Evolutionary conservation across 257 asterid genomes (phyloP).

Genomic region (Pogostemon cablin): DNA sequence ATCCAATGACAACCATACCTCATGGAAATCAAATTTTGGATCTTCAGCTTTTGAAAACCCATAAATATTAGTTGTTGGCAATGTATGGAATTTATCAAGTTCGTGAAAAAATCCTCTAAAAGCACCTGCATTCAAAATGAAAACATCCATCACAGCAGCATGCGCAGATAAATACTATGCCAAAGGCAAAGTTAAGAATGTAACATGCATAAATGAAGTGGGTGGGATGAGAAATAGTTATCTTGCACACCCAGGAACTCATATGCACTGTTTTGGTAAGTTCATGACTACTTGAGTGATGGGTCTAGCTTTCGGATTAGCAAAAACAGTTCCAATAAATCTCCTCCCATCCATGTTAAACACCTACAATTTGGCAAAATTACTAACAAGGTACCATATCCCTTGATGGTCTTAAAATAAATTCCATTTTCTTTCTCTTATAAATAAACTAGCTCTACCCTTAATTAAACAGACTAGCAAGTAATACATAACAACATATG

Average conservation of each 20-base stretch:
- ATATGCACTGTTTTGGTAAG: conserved; percentile 80
- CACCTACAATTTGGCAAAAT: conserved; percentile 51
- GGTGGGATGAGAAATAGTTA: conserved; percentile 10
- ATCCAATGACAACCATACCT: conserved; percentile 52
- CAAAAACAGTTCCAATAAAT: conserved; percentile 69
- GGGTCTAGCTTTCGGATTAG: conserved; percentile 47
- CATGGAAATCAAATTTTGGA: conserved; percentile 82
- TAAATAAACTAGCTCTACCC: not conserved
- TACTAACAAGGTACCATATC: conserved; percentile 1
- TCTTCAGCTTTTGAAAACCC: conserved; percentile 95
- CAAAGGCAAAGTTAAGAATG: not conserved
- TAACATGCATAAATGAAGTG: not conserved
- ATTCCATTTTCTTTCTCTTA: not conserved
- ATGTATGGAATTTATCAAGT: conserved; percentile 36
- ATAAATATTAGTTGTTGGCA: conserved; percentile 87
- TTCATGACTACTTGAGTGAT: conserved; percentile 95
- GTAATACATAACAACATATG: conserved; percentile 1
- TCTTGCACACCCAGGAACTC: conserved; percentile 75
- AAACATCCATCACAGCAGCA: too few relatives aligned
- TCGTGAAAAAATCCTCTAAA: conserved; percentile 67
- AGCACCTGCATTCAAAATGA: conserved; percentile 55
- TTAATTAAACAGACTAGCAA: not conserved
- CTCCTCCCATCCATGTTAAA: conserved; percentile 97
- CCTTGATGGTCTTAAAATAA: conserved; percentile 6
- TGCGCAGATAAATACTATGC: too few relatives aligned